Evolutionary conservation across 257 asterid species (phyloP).

Genomic region (Echium plantagineum): DNA sequence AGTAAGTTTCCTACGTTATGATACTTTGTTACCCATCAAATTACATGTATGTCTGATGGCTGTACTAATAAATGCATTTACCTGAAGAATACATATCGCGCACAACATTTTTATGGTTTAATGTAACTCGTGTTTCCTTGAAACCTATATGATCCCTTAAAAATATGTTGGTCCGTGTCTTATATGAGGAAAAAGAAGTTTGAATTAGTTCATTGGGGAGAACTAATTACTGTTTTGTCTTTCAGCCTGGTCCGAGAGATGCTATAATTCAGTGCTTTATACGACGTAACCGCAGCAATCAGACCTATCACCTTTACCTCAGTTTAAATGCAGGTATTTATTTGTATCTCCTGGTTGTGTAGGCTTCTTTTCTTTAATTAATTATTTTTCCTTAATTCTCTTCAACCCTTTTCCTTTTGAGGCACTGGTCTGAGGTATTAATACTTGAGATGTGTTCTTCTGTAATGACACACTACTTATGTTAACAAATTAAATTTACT

Average conservation of each 20-base stretch:
- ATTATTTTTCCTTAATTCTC: neutral
- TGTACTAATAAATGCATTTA: too few relatives aligned
- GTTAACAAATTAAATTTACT: too few relatives aligned
- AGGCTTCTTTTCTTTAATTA: constrained; percentile 3
- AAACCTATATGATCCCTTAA: too few relatives aligned
- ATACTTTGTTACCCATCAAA: too few relatives aligned
- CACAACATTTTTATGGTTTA: too few relatives aligned
- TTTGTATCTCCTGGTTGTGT: neutral
- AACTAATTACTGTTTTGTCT: neutral
- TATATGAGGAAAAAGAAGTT: neutral
- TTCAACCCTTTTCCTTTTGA: neutral
- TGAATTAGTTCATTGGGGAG: too few relatives aligned
- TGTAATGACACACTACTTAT: neutral
- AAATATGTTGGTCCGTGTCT: neutral
- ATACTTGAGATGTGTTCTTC: neutral
- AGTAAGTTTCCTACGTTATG: too few relatives aligned
- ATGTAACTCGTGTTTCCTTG: neutral
- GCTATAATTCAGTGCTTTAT: constrained; percentile 70
- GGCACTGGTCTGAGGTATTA: neutral
- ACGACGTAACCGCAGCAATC: constrained; percentile 62
- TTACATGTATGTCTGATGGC: too few relatives aligned
- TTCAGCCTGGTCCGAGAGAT: constrained; percentile 98
- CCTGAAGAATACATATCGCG: too few relatives aligned
- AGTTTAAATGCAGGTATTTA: constrained; percentile 55
- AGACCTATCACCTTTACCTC: constrained; percentile 57